A percentile compares a stretch with the other conserved stretches of the same genome.
These are phyloP conservation scores for Annulohypoxylon truncatum DNA, from an alignment of 2,329 filamentous ascomycete species.

Conservation along the genomic window DNA sequence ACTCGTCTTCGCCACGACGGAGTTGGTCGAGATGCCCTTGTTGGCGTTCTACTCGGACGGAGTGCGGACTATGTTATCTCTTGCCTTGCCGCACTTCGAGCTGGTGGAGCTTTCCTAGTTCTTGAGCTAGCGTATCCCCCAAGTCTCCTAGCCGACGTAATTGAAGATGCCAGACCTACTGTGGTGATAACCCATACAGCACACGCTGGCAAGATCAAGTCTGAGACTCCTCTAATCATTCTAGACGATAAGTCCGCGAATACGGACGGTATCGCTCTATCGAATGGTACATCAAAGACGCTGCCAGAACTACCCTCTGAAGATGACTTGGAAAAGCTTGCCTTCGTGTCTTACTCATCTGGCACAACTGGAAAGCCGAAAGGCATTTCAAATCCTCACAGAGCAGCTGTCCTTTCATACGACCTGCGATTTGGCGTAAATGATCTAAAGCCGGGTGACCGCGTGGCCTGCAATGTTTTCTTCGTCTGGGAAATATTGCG, in stretches of 20 bases:
- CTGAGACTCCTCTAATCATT: conserved; percentile 70
- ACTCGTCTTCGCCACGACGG: conserved; percentile 72
- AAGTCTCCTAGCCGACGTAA: conserved; percentile 77
- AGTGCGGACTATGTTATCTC: conserved; percentile 84
- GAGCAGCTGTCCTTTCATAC: conserved; percentile 79
- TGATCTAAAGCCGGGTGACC: conserved; percentile 76
- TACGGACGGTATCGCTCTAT: conserved; percentile 40
- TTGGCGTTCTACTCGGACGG: conserved; percentile 79
- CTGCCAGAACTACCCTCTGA: conserved; percentile 66
- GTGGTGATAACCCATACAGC: conserved; percentile 76
- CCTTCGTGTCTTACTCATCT: conserved; percentile 85
- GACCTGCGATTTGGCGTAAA: conserved; percentile 76
- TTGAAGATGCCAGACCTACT: conserved; percentile 78
- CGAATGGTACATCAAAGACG: conserved; percentile 55
- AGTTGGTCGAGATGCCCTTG: conserved; percentile 77
- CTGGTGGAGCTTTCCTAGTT: conserved; percentile 83
- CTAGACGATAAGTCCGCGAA: conserved; percentile 64
- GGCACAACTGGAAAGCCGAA: conserved; percentile 82
- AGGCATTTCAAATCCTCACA: conserved; percentile 83
- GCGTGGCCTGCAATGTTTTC: conserved; percentile 89
- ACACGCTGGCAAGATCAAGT: conserved; percentile 74
- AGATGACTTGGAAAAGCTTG: conserved; percentile 77
- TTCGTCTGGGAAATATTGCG: conserved; percentile 88
- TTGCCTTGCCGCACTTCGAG: conserved; percentile 80
- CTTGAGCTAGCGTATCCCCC: conserved; percentile 83